phyloP scores from a whole-genome alignment of 352 stramenopile genomes.

The Stramenopiles sp. region DNA sequence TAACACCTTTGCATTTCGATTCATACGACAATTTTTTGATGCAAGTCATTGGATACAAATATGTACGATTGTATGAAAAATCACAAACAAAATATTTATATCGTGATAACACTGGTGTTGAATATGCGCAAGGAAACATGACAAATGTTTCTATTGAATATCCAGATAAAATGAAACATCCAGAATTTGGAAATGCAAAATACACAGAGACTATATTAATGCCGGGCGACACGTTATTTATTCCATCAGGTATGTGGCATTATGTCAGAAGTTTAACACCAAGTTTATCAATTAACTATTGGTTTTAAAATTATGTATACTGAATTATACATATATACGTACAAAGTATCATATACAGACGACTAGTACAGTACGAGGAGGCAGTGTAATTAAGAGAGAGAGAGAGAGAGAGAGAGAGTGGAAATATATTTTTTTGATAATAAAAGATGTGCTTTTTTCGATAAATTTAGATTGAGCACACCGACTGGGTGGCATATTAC shows the following conservation, averaged over 20 bases:
- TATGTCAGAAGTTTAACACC: constrained; percentile 29
- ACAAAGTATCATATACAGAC: too few species aligned
- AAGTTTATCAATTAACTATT: constrained; percentile 29
- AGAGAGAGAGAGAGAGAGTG: too few species aligned
- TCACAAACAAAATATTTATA: neutral
- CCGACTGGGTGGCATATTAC: too few species aligned
- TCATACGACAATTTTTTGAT: constrained; percentile 31
- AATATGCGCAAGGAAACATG: constrained; percentile 30
- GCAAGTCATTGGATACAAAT: constrained; percentile 29
- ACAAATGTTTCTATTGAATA: constrained; percentile 27
- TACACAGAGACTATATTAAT: constrained; percentile 21
- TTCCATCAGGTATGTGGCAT: constrained; percentile 30
- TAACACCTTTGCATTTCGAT: constrained; percentile 30
- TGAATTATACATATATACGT: too few species aligned
- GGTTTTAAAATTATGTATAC: too few species aligned
- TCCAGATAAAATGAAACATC: constrained; percentile 20
- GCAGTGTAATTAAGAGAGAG: too few species aligned
- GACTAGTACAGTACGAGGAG: too few species aligned
- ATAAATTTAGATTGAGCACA: too few species aligned
- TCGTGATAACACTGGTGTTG: neutral
- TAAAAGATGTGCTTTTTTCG: too few species aligned
- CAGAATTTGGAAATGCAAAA: constrained; percentile 23
- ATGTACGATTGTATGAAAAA: constrained; percentile 22
- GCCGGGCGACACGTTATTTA: constrained; percentile 31
- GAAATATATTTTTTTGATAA: too few species aligned